Percentiles rank a stretch among this genome's conserved stretches.
Evolutionary conservation across 192 early-diverging fungal species (phyloP).

Genomic region (Backusella tuberculispora): DNA sequence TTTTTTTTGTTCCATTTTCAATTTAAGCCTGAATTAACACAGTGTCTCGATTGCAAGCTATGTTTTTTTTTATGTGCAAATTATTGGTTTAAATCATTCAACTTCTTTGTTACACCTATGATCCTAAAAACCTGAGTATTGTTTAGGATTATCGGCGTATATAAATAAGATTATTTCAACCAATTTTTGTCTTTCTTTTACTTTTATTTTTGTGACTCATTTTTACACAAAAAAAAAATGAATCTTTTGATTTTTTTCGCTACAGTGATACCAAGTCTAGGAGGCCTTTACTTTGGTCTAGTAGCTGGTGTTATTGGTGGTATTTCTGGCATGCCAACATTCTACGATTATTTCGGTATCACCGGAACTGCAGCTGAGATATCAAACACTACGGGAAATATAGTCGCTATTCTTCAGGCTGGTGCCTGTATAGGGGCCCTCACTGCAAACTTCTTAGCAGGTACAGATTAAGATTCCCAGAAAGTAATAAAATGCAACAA

Average conservation of each 20-base stretch:
- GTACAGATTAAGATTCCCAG: neutral
- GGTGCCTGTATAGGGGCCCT: slow-evolving; percentile 15
- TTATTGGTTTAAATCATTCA: neutral
- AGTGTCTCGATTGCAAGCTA: neutral
- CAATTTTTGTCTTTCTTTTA: slow-evolving; percentile 11
- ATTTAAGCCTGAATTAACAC: neutral
- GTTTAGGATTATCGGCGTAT: neutral
- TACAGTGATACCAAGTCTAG: slow-evolving; percentile 15
- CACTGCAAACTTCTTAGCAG: slow-evolving; percentile 8
- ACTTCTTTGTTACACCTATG: neutral
- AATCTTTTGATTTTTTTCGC: slow-evolving; percentile 2
- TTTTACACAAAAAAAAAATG: neutral
- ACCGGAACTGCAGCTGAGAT: neutral
- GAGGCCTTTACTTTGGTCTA: neutral
- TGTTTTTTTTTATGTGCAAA: neutral
- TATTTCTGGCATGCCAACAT: slow-evolving; percentile 1
- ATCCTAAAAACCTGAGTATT: neutral
- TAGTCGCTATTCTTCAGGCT: slow-evolving; percentile 16
- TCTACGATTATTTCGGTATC: slow-evolving; percentile 13
- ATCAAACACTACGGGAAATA: slow-evolving; percentile 8
- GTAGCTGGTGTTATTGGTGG: slow-evolving; percentile 13
- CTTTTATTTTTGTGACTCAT: slow-evolving; percentile 7
- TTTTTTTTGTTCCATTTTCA: neutral
- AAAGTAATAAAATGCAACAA: neutral
- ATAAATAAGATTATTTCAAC: neutral